phyloP scores from a whole-genome alignment of 2,329 filamentous ascomycete species.

The Diatrype stigma region DNA sequence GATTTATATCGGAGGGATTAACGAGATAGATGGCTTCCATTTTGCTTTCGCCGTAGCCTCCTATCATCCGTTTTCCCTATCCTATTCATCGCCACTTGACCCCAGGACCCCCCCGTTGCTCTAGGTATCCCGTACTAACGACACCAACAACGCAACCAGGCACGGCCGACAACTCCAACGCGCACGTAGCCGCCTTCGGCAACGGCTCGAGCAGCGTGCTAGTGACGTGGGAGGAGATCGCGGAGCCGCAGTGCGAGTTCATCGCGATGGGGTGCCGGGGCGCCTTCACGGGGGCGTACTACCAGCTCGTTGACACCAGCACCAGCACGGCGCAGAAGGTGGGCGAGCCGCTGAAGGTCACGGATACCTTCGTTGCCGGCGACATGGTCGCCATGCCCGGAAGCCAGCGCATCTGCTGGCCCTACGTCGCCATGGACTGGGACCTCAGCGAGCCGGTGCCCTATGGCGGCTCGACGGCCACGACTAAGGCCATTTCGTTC shows the following conservation, averaged over 20 bases:
- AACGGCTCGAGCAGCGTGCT: conserved; percentile 41
- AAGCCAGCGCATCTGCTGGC: conserved; percentile 58
- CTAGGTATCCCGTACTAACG: too few relatives aligned
- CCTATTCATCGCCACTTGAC: too few relatives aligned
- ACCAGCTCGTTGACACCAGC: conserved; percentile 56
- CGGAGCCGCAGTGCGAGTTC: conserved; percentile 48
- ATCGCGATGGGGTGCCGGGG: conserved; percentile 58
- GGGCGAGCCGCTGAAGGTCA: conserved; percentile 45
- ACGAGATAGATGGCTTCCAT: too few relatives aligned
- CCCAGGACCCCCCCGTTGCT: too few relatives aligned
- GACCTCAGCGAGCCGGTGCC: conserved; percentile 30
- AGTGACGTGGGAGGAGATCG: conserved; percentile 59
- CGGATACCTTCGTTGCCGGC: conserved; percentile 54
- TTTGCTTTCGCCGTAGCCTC: too few relatives aligned
- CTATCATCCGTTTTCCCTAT: too few relatives aligned
- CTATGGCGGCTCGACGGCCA: conserved; percentile 15
- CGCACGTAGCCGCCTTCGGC: conserved; percentile 44
- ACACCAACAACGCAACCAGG: conserved; percentile 45
- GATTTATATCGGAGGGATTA: too few relatives aligned
- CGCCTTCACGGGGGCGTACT: conserved; percentile 54
- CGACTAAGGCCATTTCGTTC: conserved; percentile 46
- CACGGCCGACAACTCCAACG: conserved; percentile 46
- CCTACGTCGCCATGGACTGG: conserved; percentile 55
- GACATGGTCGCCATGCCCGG: conserved; percentile 59
- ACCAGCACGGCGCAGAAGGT: conserved; percentile 47